Evolutionary conservation across 441 rosid species (phyloP), one percentile per base, ranked within the genome.

Genomic region (Corymbia citriodora): DNA sequence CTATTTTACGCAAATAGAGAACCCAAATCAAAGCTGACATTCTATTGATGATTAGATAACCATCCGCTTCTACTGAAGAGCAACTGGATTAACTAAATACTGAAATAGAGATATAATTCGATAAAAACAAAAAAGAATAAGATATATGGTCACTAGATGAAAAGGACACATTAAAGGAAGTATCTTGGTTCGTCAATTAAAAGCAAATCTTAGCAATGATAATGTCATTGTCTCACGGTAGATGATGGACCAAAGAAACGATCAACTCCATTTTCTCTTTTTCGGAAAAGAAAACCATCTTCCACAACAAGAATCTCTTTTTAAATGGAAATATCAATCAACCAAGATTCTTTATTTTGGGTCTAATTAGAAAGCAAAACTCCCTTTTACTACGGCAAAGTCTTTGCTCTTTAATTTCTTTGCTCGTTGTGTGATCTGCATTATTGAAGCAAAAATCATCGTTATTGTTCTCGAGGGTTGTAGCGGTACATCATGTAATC

Each of bases 71-170:
- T 40, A 40, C 40, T 27, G 15, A n/a, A 65, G 36, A n/a, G 36
- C 33, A 65, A 65, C 18, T 9, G 0, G 21, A 68, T 40, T 31
- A 31, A 65, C 6, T 68, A 68, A 8, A 68, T 68, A 68, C 21
- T 17, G 1, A 16, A 68, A 31, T 0, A 31, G 21, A 31, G 0
- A 31, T 8, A 68, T 4, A 0, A 2, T 31, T 68, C 8, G 79
- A 0, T 15, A 16, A n/a, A 31, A 68, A 68, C 23, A 68, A 0
- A 68, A 31, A 68, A 68, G 79, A 68, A 68, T 3, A 31, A 1
- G 23, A 31, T 1, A 31, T 1, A 68, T 68, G 11, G 10, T 68
- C 45, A 17, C 3, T 31, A 68, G 40, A 31, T 68, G 2, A 31
- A 68, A 31, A 17, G 79, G 33, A 68, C 18, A 0, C 40, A 65